Conservation (phyloP, 345 rosid genomes). For the Euphorbia pulcherrima region DNA sequence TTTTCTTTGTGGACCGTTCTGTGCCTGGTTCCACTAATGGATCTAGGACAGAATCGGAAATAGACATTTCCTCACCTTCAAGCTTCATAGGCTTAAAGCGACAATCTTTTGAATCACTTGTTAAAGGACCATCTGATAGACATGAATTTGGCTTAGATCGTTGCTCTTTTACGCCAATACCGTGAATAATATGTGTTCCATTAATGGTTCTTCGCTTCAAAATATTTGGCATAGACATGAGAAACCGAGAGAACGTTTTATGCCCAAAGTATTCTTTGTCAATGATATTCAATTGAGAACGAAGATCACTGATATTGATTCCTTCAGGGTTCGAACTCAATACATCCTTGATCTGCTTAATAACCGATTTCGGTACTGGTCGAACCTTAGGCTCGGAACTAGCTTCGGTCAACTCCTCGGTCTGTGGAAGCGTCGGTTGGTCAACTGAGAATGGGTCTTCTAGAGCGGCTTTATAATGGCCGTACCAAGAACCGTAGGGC, state of each 20-base stretch:
- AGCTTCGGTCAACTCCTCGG: slow-evolving; percentile 28
- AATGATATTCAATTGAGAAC: slow-evolving; percentile 43
- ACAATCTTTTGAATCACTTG: slow-evolving; percentile 15
- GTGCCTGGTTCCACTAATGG: slow-evolving; percentile 8
- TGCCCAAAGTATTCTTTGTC: slow-evolving; percentile 61
- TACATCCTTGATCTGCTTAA: slow-evolving; percentile 44
- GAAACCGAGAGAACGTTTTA: slow-evolving; percentile 53
- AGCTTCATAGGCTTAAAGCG: slow-evolving; percentile 14
- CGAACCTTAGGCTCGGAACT: slow-evolving; percentile 32
- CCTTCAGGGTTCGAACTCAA: slow-evolving; percentile 55
- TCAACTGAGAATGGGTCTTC: slow-evolving; percentile 60
- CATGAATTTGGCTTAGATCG: slow-evolving; percentile 18
- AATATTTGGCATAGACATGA: slow-evolving; percentile 60
- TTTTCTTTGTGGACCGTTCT: slow-evolving; percentile 18
- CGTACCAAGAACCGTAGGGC: slow-evolving; percentile 88
- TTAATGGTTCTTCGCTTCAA: slow-evolving; percentile 40
- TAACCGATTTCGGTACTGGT: slow-evolving; percentile 44
- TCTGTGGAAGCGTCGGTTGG: slow-evolving; percentile 26
- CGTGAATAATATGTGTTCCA: slow-evolving; percentile 39
- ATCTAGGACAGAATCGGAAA: slow-evolving; percentile 24
- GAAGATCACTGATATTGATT: slow-evolving; percentile 44
- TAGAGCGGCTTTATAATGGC: slow-evolving; percentile 59
- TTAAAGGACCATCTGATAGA: slow-evolving; percentile 6
- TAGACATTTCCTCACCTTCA: slow-evolving; percentile 21
- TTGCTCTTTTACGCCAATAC: slow-evolving; percentile 29